phyloP scores from a whole-genome alignment of 768 basidiomycete species.

The Leccinum barrowsii region DNA sequence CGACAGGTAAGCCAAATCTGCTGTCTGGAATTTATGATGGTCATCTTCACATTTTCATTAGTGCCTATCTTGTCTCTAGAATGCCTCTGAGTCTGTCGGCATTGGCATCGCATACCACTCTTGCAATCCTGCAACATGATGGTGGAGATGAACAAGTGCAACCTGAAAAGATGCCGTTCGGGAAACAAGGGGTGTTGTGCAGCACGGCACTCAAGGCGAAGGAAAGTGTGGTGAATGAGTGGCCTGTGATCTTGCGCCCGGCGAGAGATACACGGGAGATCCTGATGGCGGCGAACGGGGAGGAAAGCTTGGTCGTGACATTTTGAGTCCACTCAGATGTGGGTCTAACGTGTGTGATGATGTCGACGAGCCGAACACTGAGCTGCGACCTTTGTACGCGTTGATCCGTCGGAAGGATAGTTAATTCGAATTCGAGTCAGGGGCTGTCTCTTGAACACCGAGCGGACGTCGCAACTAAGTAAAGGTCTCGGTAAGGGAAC shows the following conservation, averaged over 20 bases:
- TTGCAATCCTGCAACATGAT: slow-evolving; percentile 50
- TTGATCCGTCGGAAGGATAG: too few relatives aligned
- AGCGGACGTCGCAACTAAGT: too few relatives aligned
- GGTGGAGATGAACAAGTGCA: slow-evolving; percentile 21
- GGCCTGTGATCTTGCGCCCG: slow-evolving; percentile 69
- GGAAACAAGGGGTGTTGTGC: slow-evolving; percentile 56
- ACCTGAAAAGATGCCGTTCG: slow-evolving; percentile 49
- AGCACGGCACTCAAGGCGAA: slow-evolving; percentile 70
- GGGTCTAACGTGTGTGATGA: neutral
- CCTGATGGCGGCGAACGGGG: slow-evolving; percentile 36
- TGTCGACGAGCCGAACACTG: too few relatives aligned
- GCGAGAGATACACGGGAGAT: slow-evolving; percentile 81
- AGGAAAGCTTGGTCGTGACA: slow-evolving; percentile 24
- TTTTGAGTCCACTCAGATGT: slow-evolving; percentile 16
- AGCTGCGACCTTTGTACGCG: too few relatives aligned
- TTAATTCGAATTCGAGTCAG: too few relatives aligned
- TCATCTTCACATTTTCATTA: too few relatives aligned
- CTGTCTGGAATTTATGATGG: too few relatives aligned
- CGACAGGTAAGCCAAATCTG: too few relatives aligned
- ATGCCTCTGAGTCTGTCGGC: too few relatives aligned
- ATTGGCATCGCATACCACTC: slow-evolving; percentile 40
- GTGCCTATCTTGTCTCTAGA: too few relatives aligned
- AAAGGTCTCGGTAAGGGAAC: too few relatives aligned
- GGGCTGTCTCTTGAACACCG: too few relatives aligned
- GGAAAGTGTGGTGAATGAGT: slow-evolving; percentile 65